Base-by-base conservation (phyloP, 140 eudicot species). In the Ambrosia hybrid region DNA sequence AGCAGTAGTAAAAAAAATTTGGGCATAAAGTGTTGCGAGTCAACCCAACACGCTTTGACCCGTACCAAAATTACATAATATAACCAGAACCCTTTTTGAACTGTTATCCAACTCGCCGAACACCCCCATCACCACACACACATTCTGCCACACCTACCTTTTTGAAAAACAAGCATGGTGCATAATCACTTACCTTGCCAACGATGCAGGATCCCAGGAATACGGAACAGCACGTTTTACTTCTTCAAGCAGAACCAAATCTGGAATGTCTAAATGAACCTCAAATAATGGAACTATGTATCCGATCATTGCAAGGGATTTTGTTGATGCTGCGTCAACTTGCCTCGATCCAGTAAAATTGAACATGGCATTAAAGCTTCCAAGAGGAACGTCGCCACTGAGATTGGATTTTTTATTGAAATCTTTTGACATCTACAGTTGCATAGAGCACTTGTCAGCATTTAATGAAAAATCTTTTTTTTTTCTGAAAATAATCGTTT, bases 231-330 rank as follows among this genome's bases (percentile, higher is more conserved):
- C 91, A 73, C 85, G 91, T 77, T 88, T 93, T 71, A 93, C 82
- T 73, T 84, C 90, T 66, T 93, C 87, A 33, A 68, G 80, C 80
- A 93, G 71, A 78, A 83, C 81, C 71, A 93, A 81, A 72, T 88
- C 76, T 2, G 80, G 67, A 49, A 76, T 87, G 6, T 82, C 78
- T 51, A 93, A 68, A 58, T 79, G 67, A 63, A 93, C 87, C 53
- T 60, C 83, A 73, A 51, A 90, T 52, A 90, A 67, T 0, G 96
- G 88, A 37, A 93, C 86, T 56, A 85, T 68, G 72, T 78, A 79
- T 72, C 98, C 98, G 61, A 88, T 80, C 97, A 93, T 88, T 26
- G 97, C 96, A 74, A 93, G 97, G 38, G 97, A 90, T 73, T 88
- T 93, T 65, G 98, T 88, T 39, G 95, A 72, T 55, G 94, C 85